Conservation (phyloP, 129 eudicot genomes). For the carrot (Daucus carota) region DNA sequence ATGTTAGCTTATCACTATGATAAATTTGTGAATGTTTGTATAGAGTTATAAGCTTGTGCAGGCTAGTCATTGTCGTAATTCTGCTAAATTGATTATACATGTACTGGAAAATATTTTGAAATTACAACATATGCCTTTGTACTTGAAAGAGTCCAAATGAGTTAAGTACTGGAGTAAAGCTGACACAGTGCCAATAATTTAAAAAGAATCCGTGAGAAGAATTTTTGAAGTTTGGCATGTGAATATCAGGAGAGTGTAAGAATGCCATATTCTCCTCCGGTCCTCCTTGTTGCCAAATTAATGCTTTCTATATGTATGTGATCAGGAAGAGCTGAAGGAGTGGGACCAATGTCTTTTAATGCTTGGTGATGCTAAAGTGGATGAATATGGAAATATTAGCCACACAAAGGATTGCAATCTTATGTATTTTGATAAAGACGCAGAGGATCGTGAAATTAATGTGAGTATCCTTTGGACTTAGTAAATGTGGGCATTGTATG, state of each 20-base stretch:
- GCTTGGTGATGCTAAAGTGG: slow-evolving; percentile 95
- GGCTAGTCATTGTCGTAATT: background rate
- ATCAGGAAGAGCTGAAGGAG: slow-evolving; percentile 89
- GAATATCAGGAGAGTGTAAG: background rate
- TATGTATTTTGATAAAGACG: slow-evolving; percentile 89
- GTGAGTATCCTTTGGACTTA: slow-evolving; percentile 24
- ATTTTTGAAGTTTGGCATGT: background rate
- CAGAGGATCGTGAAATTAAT: slow-evolving; percentile 94
- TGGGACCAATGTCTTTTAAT: slow-evolving; percentile 95
- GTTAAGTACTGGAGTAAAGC: background rate
- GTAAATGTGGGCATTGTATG: background rate
- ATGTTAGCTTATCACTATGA: background rate
- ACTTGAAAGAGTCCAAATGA: background rate
- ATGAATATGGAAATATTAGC: slow-evolving; percentile 81
- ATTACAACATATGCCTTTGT: background rate
- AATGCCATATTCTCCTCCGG: background rate
- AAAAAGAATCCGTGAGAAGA: background rate
- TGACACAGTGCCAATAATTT: background rate
- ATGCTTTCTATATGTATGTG: background rate
- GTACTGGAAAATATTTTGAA: background rate
- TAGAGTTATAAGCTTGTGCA: background rate
- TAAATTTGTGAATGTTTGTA: background rate
- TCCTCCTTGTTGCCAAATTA: background rate
- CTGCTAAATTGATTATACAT: background rate
- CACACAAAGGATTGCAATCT: slow-evolving; percentile 57